These are phyloP conservation scores for Aspergillus candidus DNA, from an alignment of 2,329 filamentous ascomycete genomes.

Conservation along the genomic window DNA sequence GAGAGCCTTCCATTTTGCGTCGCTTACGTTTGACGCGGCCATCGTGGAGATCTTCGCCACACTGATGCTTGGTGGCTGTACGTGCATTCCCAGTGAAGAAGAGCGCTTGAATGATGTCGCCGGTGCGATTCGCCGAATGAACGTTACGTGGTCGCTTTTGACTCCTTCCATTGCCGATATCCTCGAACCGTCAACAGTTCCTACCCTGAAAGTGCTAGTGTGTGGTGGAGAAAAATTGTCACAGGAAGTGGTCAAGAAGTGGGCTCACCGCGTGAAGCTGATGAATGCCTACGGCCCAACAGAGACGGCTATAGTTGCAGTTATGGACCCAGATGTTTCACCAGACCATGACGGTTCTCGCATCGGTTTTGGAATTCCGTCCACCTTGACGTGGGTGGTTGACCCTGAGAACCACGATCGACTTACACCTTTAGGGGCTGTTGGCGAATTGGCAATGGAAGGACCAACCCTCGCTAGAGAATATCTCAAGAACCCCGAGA, in stretches of 20 bases:
- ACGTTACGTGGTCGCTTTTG: constrained; percentile 43
- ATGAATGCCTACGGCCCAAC: constrained; percentile 37
- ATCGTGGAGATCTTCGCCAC: constrained; percentile 36
- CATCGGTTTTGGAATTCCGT: constrained; percentile 19
- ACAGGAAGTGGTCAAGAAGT: constrained; percentile 61
- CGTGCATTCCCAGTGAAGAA: constrained; percentile 44
- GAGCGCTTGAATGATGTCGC: constrained; percentile 45
- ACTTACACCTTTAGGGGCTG: constrained; percentile 32
- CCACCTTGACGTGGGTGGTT: constrained; percentile 28
- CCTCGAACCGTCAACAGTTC: constrained; percentile 36
- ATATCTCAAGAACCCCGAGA: constrained; percentile 33
- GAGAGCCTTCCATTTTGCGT: constrained; percentile 40
- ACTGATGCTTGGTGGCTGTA: constrained; percentile 39
- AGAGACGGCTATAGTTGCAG: constrained; percentile 30
- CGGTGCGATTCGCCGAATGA: constrained; percentile 44
- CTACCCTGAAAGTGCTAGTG: constrained; percentile 38
- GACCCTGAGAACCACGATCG: constrained; percentile 26
- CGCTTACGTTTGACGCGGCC: constrained; percentile 42
- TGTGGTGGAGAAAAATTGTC: constrained; percentile 59
- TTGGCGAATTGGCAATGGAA: constrained; percentile 32
- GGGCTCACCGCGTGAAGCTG: constrained; percentile 48
- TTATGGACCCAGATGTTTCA: constrained; percentile 24
- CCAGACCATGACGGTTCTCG: constrained; percentile 15
- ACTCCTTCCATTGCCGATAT: constrained; percentile 42
- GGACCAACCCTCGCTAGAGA: constrained; percentile 35